phyloP scores from a whole-genome alignment of 345 rosid species.

The Nephelium lappaceum region DNA sequence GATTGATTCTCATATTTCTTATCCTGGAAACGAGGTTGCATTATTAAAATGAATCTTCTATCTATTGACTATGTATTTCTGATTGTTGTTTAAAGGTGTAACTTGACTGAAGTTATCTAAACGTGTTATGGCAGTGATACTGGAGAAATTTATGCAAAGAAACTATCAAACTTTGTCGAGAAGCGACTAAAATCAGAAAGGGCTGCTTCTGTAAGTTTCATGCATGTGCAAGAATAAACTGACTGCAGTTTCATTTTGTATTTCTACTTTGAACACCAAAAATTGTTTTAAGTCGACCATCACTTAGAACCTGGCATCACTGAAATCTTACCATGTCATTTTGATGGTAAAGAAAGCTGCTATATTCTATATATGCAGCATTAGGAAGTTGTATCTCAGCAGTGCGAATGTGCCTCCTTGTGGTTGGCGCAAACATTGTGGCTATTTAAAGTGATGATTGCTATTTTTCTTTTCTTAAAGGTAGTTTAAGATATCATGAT shows the following conservation, averaged over 20 bases:
- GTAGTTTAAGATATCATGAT: not conserved
- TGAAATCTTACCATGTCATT: not conserved
- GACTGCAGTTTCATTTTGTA: slow-evolving; percentile 11
- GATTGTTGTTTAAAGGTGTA: not conserved
- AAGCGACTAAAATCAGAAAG: slow-evolving; percentile 93
- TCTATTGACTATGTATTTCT: not conserved
- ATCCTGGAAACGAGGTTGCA: slow-evolving; percentile 2
- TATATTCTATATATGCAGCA: not conserved
- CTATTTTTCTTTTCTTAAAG: not conserved
- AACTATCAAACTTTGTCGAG: slow-evolving; percentile 87
- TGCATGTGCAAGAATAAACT: slow-evolving; percentile 4
- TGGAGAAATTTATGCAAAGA: slow-evolving; percentile 88
- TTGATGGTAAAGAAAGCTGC: not conserved
- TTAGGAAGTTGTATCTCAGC: not conserved
- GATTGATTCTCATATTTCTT: not conserved
- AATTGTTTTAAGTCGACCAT: not conserved
- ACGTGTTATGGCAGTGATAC: slow-evolving; percentile 59
- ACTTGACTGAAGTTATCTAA: slow-evolving; percentile 18
- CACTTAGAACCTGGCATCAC: not conserved
- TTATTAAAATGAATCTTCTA: not conserved
- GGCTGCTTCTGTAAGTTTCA: slow-evolving; percentile 91
- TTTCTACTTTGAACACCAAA: not conserved
- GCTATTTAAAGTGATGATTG: not conserved
- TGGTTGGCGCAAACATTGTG: slow-evolving; percentile 4
- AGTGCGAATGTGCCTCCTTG: not conserved